Evolutionary conservation across 2,329 filamentous ascomycete species (phyloP).

Genomic region (Raffaelea deltoideospora): DNA sequence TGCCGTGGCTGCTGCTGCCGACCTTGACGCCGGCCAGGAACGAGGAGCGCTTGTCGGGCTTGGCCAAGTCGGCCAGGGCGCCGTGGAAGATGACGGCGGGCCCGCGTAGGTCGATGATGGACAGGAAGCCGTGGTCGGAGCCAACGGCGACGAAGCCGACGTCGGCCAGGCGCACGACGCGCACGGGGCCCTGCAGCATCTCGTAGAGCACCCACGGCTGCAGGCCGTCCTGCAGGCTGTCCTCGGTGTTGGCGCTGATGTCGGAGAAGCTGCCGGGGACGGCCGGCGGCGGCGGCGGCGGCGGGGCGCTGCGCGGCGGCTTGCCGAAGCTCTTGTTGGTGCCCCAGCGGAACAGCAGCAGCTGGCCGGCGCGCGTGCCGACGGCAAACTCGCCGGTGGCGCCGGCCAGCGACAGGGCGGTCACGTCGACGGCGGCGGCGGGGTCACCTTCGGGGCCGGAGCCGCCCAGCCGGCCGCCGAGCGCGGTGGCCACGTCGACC

Average conservation of each 20-base stretch:
- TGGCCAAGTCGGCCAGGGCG: conserved; percentile 57
- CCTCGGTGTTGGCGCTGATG: conserved; percentile 58
- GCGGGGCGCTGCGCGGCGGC: conserved; percentile 23
- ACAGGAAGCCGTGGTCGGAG: conserved; percentile 67
- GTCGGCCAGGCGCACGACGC: conserved; percentile 69
- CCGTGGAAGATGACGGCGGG: conserved; percentile 70
- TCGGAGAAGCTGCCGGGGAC: conserved; percentile 59
- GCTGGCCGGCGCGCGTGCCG: conserved; percentile 69
- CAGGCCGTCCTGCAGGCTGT: conserved; percentile 48
- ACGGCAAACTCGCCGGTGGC: conserved; percentile 72
- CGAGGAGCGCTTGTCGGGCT: conserved; percentile 60
- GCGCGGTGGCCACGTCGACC: conserved; percentile 69
- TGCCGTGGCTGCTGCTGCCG: conserved; percentile 21
- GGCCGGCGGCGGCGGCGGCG: conserved; percentile 24
- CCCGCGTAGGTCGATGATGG: conserved; percentile 75
- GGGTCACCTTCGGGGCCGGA: no score
- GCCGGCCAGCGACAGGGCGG: conserved; percentile 66
- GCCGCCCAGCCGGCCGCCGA: no score
- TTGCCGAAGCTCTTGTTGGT: conserved; percentile 57
- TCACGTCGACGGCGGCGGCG: conserved; percentile 62
- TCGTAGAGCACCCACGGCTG: conserved; percentile 69
- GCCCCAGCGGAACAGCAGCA: conserved; percentile 81
- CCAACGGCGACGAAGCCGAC: conserved; percentile 83
- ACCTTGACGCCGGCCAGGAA: conserved; percentile 50
- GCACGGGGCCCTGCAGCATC: conserved; percentile 69